Conservation (phyloP, 2,329 filamentous ascomycete genomes). For the Fusarium sp. region DNA sequence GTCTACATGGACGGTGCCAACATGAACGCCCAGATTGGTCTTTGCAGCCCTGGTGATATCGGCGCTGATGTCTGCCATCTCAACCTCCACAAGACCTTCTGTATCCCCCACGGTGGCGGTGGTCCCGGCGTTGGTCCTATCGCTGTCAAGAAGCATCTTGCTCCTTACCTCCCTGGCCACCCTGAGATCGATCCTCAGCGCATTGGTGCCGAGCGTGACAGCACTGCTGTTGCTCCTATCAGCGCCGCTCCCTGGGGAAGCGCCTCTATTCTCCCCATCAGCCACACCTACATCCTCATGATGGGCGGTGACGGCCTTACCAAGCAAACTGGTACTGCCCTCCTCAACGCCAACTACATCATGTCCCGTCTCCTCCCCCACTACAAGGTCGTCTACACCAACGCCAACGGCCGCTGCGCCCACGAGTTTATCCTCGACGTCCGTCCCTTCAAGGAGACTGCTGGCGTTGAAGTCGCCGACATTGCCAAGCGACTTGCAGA, state of each 20-base stretch:
- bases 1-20: constrained; percentile 99
- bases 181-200: constrained; percentile 49
- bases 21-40: constrained; percentile 97
- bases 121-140: constrained; percentile 95
- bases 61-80: constrained; percentile 98
- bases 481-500: constrained; percentile 96
- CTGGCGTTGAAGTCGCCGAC: constrained; percentile 90
- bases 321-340: constrained; percentile 88
- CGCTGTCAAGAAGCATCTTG: constrained; percentile 86
- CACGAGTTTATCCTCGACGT: constrained; percentile 98
- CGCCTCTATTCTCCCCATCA: constrained; percentile 92
- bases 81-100: constrained; percentile 99
- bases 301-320: constrained; percentile 83
- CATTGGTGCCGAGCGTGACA: constrained; percentile 67
- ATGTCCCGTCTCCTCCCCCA: constrained; percentile 86
- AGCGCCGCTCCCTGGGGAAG: constrained; percentile 81
- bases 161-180: constrained; percentile 71
- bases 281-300: constrained; percentile 94
- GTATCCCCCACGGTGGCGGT: constrained; percentile 95
- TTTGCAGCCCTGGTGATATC: constrained; percentile 94
- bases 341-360: constrained; percentile 98
- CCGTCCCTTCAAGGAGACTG: constrained; percentile 84
- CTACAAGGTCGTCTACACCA: constrained; percentile 94
- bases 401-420: constrained; percentile 87
- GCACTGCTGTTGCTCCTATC: constrained; percentile 49